These are phyloP conservation scores for Basidiobolus meristosporus DNA, from an alignment of 371 early-diverging fungal species.

Conservation along the genomic window DNA sequence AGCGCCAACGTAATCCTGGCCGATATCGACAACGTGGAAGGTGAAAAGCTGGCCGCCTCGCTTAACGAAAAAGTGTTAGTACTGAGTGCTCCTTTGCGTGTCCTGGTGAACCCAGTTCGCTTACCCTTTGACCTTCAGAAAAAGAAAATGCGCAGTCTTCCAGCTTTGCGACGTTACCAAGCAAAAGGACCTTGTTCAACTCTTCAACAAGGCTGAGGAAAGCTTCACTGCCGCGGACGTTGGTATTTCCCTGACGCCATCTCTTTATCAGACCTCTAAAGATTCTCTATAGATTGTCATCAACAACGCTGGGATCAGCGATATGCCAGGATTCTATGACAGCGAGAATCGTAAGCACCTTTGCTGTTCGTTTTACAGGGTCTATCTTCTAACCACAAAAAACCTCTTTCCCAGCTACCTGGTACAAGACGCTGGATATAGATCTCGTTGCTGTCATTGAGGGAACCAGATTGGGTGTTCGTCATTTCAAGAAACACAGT, in stretches of 20 bases:
- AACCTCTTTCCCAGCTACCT: constrained; percentile 12
- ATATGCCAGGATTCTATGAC: no score
- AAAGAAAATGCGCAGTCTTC: constrained; percentile 11
- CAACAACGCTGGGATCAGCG: constrained; percentile 41
- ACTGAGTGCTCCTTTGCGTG: no score
- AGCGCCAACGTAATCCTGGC: not conserved
- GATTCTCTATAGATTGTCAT: no score
- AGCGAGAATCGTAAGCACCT: no score
- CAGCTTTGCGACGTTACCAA: constrained; percentile 32
- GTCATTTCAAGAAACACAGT: constrained; percentile 22
- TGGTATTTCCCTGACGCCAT: no score
- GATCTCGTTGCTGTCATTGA: constrained; percentile 14
- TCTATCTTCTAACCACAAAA: no score
- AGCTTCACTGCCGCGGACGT: constrained; percentile 21
- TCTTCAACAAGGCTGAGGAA: constrained; percentile 17
- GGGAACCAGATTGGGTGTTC: constrained; percentile 40
- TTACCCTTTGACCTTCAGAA: no score
- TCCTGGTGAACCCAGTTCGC: no score
- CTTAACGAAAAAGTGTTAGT: constrained; percentile 1
- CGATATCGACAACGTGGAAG: not conserved
- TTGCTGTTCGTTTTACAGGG: no score
- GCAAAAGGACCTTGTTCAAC: constrained; percentile 14
- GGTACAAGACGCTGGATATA: constrained; percentile 15
- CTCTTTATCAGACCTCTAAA: no score
- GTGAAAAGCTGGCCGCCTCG: not conserved